Evolutionary conservation across 352 stramenopile genomes (phyloP), one percentile per base, ranked within the genome.

Genomic region (Globisporangium solare): DNA sequence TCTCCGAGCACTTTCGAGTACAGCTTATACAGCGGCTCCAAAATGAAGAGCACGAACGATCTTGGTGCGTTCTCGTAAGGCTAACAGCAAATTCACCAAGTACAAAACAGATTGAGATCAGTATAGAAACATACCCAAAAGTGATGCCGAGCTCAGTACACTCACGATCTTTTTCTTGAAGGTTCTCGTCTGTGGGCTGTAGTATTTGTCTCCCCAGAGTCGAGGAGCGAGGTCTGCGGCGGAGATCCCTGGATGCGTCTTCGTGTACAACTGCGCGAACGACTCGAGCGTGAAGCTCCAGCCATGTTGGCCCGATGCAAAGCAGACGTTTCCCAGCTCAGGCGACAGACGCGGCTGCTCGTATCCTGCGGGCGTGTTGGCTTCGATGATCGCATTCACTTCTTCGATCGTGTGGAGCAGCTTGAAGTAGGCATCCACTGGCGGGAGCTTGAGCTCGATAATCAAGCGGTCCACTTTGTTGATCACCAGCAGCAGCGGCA

Each of bases 381-480:
- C 71, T 7, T 78, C 71, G 43, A 99, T 79, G 42, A 98, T 76
- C 0, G 74, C 79, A 69, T 99, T 99, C n/a, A 99, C 83, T 54
- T 97, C 88, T 65, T 99, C 97, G 47, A 99, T 96, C 37, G 96
- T 95, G 71, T 99, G 83, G 32, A 95, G 66, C 32, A 99, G 67
- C 73, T 99, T 99, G 67, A 96, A 98, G 75, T 99, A 99, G 42
- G 96, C 93, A 73, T 99, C 98, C 7, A 82, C 75, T 0, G 97
- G 97, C 6, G 97, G 96, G 11, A 99, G 67, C 71, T 99, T 99
- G 41, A 99, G 81, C 68, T 99, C 98, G 22, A 99, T 87, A 64
- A 99, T 98, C 15, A 99, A 72, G 0, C 97, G 94, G 73, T 99
- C 97, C 42, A 99, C 84, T 72, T 99, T 99, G 72, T 98, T 99